phyloP scores from a whole-genome alignment of 768 basidiomycete species.

The Boletellus sp. region DNA sequence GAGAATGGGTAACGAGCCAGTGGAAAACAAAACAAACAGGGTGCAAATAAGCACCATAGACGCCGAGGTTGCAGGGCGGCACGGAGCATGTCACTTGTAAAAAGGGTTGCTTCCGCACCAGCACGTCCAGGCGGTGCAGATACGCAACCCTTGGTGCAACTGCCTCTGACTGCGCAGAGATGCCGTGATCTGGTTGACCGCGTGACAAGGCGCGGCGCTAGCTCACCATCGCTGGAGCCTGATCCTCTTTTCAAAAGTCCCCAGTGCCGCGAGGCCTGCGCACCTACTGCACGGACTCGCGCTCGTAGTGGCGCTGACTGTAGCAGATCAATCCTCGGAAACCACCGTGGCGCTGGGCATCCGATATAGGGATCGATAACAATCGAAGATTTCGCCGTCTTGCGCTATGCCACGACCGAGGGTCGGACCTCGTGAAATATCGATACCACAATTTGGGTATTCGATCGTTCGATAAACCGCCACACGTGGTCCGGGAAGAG shows the following conservation, averaged over 20 bases:
- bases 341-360: constrained; percentile 26
- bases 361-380: constrained; percentile 49
- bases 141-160: constrained; percentile 2
- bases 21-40: constrained; percentile 16
- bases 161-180: constrained; percentile 8
- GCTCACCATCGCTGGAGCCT: constrained; percentile 37
- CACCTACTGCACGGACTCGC: constrained; percentile 36
- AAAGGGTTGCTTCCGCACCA: constrained; percentile 27
- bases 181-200: constrained; percentile 13
- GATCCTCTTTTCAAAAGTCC: constrained; percentile 43
- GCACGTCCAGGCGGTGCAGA: constrained; percentile 13
- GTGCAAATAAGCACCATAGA: constrained; percentile 12
- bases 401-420: constrained; percentile 40
- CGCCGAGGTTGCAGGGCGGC: constrained; percentile 36
- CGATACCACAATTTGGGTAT: constrained; percentile 52
- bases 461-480: constrained; percentile 21
- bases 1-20: constrained; percentile 20
- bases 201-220: constrained; percentile 30
- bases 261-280: constrained; percentile 35
- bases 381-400: constrained; percentile 37
- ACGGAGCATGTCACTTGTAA: constrained; percentile 36
- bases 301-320: constrained; percentile 35
- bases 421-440: constrained; percentile 49
- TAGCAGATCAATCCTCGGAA: constrained; percentile 29
- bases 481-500: constrained; percentile 26